Evolutionary conservation across 495 filamentous ascomycete species (phyloP), one percentile per base, ranked within the genome.

Genomic region (Terfezia claveryi): DNA sequence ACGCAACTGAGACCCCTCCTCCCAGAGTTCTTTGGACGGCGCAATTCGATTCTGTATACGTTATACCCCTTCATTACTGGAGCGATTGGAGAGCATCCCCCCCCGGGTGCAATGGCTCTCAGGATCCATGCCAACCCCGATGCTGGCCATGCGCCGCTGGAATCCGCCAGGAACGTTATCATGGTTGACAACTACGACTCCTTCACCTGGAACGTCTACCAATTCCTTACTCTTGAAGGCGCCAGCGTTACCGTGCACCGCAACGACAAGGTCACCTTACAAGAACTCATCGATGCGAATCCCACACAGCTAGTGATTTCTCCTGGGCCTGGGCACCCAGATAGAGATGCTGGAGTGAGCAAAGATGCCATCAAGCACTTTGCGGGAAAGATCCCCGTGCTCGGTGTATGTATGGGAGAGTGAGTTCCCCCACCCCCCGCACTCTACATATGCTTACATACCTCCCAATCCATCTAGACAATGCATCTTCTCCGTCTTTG

Each of bases 101-200:
- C 27, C 2, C 27, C 27, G 20, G 20, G 20, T 32, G 27, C 27
- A 32, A 46, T 46, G 41, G 41, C 17, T 46, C 12, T 46, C 41
- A 46, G 41, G 12, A 46, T 46, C 17, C 41, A 46, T 4, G 41
- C 14, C 12, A 46, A 46, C 41, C 66, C 81, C 83, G 60, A 76
- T 79, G 56, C 77, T 76, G 54, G 77, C 76, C 16, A 69, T 80
- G 51, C 50, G 50, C 76, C 77, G 53, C 69, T 94, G 36, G 66
- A 78, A 17, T 85, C 74, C 51, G 89, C 89, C 27, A 81, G 80
- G 37, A 96, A 96, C 71, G 77, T 99, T 32, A 78, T 99, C 54
- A 72, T 99, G 55, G 93, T 99, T 62, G 91, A 96, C 71, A 99
- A 99, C 71, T 99, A 95, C 68, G 91, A 99, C 69, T 95, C 89